Conservation (phyloP, 768 basidiomycete genomes). For the Kwoniella pini region DNA sequence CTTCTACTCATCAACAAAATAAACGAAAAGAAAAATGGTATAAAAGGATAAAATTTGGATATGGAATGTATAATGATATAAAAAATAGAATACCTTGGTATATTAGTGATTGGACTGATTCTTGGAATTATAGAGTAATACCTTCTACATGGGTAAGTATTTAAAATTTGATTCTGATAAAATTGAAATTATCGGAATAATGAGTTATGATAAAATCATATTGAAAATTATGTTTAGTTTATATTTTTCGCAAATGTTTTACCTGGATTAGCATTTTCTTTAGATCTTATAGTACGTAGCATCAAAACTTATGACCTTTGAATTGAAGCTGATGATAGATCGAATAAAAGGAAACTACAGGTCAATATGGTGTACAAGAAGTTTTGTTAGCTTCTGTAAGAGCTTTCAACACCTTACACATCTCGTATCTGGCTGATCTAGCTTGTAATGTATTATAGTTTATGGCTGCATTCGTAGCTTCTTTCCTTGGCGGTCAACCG, state of each 20-base stretch:
- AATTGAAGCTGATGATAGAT: neutral
- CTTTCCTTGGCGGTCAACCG: slow-evolving; percentile 84
- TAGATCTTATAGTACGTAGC: slow-evolving; percentile 70
- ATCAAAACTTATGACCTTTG: neutral
- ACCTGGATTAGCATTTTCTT: slow-evolving; percentile 85
- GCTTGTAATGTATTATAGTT: slow-evolving; percentile 62
- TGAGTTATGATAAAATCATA: no score
- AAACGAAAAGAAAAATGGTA: slow-evolving; percentile 11
- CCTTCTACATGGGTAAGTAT: slow-evolving; percentile 81
- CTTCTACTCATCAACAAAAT: neutral
- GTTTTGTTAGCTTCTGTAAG: slow-evolving; percentile 60
- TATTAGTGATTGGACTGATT: slow-evolving; percentile 82
- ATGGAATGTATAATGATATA: slow-evolving; percentile 72
- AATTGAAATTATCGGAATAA: no score
- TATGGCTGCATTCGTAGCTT: slow-evolving; percentile 85
- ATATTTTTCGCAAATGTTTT: slow-evolving; percentile 57
- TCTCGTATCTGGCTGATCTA: no score
- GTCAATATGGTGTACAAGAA: slow-evolving; percentile 85
- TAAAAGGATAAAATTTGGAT: slow-evolving; percentile 22
- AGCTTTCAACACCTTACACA: neutral
- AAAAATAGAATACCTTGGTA: slow-evolving; percentile 75
- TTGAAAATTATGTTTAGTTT: slow-evolving; percentile 15
- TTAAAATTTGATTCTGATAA: no score
- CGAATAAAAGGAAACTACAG: slow-evolving; percentile 68
- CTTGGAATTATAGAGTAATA: slow-evolving; percentile 85